phyloP scores from a whole-genome alignment of 192 early-diverging fungal species.

The Backusella australiensis region DNA sequence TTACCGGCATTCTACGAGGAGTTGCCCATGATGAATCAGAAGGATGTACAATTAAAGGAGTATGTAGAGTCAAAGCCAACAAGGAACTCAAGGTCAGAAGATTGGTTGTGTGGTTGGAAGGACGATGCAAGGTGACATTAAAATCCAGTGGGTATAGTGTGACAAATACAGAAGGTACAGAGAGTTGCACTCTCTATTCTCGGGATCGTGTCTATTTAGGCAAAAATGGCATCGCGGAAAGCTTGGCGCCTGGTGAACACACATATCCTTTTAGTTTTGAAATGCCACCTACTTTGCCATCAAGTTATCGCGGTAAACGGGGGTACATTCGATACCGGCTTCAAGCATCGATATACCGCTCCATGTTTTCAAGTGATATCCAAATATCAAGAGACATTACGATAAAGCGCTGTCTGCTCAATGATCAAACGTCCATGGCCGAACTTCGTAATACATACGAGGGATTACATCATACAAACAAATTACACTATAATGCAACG shows the following conservation, averaged over 20 bases:
- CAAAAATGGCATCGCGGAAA: constrained; percentile 3
- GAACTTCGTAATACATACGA: constrained; percentile 6
- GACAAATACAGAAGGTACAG: not conserved
- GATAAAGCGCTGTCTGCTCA: constrained; percentile 42
- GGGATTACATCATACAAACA: constrained; percentile 9
- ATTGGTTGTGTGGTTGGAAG: constrained; percentile 25
- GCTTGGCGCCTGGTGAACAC: constrained; percentile 18
- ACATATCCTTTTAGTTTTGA: constrained; percentile 28
- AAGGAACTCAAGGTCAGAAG: constrained; percentile 24
- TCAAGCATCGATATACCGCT: constrained; percentile 31
- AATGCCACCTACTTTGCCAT: constrained; percentile 32
- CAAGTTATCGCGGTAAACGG: constrained; percentile 42
- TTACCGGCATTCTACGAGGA: constrained; percentile 29
- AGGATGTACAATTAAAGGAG: constrained; percentile 25
- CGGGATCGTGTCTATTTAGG: not conserved
- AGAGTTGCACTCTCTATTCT: not conserved
- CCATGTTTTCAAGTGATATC: constrained; percentile 43
- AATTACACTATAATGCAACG: constrained; percentile 30
- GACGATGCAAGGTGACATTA: constrained; percentile 24
- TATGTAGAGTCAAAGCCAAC: constrained; percentile 5
- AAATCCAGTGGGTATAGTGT: constrained; percentile 4
- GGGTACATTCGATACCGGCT: constrained; percentile 49
- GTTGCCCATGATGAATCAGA: constrained; percentile 31
- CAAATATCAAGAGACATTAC: constrained; percentile 31
- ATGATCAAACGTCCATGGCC: not conserved